Evolutionary conservation across 805 yeast species (phyloP).

Genomic region (Grigorovia transvaalensis): DNA sequence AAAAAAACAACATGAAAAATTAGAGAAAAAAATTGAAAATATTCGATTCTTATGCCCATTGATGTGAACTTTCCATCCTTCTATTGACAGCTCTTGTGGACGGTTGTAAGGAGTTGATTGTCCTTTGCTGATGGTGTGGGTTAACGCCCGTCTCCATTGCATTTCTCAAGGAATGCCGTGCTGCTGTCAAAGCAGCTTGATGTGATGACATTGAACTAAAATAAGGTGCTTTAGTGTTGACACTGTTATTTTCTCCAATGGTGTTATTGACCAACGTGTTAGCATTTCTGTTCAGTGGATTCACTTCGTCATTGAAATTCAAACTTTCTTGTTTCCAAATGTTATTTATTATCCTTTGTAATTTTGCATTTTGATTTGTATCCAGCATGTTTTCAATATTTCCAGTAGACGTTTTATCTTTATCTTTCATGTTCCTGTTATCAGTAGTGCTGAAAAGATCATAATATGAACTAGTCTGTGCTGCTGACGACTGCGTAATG

Average conservation of each 20-base stretch:
- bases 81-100: constrained; percentile 35
- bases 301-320: constrained; percentile 17
- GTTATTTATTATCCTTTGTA: constrained; percentile 17
- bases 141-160: constrained; percentile 10
- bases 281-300: constrained; percentile 14
- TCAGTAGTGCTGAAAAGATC: constrained; percentile 1
- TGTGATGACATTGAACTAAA: neutral
- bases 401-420: neutral
- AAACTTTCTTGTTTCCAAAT: constrained; percentile 26
- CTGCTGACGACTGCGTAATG: neutral
- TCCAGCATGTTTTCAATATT: constrained; percentile 13
- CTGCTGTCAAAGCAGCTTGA: constrained; percentile 3
- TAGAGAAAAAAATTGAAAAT: neutral
- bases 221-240: neutral
- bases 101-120: constrained; percentile 27
- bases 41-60: constrained; percentile 3
- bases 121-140: constrained; percentile 20
- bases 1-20: neutral
- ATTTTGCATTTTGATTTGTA: constrained; percentile 13
- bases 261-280: neutral
- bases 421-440: neutral
- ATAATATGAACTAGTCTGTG: neutral
- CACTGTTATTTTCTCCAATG: constrained; percentile 6
- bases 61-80: constrained; percentile 19
- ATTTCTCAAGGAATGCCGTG: constrained; percentile 11